A percentile compares a stretch with the other conserved stretches of the same genome.
Evolutionary conservation across 495 filamentous ascomycete genomes (phyloP).

Genomic region (Talaromyces liani): DNA sequence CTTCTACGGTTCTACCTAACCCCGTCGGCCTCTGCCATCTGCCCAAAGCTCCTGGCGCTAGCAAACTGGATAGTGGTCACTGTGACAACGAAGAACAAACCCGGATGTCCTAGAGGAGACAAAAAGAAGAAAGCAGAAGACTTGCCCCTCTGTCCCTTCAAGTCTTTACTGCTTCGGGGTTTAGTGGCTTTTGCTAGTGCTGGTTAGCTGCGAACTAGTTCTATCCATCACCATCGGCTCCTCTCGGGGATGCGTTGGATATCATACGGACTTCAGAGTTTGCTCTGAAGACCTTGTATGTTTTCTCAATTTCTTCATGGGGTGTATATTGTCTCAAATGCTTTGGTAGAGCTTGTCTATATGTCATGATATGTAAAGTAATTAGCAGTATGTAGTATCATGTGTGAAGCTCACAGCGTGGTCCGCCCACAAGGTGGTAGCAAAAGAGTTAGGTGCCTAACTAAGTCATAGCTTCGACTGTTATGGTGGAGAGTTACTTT

Average conservation of each 20-base stretch:
- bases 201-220: not conserved
- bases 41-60: not conserved
- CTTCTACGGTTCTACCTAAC: not conserved
- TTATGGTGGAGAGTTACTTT: constrained; percentile 1
- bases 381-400: not conserved
- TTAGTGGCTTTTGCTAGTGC: not conserved
- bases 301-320: not conserved
- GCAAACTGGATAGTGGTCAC: not conserved
- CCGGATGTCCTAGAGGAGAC: not conserved
- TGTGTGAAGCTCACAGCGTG: not conserved
- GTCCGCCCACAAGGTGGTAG: not conserved
- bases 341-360: too few relatives aligned
- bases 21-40: not conserved
- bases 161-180: not conserved
- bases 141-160: not conserved
- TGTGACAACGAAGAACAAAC: constrained; percentile 9
- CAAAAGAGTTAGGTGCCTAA: not conserved
- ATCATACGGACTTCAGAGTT: not conserved
- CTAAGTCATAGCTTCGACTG: not conserved
- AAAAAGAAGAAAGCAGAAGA: constrained; percentile 7
- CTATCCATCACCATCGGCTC: not conserved
- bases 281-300: not conserved
- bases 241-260: not conserved
- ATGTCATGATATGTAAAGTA: not conserved
- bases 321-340: not conserved